A percentile compares a stretch with the other conserved stretches of the same genome.
phyloP scores from a whole-genome alignment of 176 grass and related monocot species.

The Urochloa ruziziensis region DNA sequence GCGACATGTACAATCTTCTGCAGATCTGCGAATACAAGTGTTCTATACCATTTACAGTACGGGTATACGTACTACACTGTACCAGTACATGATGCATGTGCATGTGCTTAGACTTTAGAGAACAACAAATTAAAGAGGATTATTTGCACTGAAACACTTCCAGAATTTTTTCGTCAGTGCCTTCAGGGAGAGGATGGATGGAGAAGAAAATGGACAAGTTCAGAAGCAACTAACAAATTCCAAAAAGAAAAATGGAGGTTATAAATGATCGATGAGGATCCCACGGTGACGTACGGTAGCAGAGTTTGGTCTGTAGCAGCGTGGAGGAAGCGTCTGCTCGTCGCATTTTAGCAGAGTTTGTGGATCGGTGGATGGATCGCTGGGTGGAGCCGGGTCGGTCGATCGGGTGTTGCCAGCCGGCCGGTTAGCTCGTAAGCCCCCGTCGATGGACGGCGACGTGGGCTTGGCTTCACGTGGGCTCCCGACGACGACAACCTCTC shows the following conservation, averaged over 20 bases:
- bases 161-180: not conserved
- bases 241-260: not conserved
- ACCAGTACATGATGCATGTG: not conserved
- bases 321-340: not conserved
- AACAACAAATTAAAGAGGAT: too few relatives aligned
- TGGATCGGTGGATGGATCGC: too few relatives aligned
- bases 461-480: slow-evolving; percentile 37
- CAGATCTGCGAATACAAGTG: not conserved
- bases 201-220: not conserved
- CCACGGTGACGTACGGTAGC: not conserved
- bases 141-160: not conserved
- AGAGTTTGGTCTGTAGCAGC: not conserved
- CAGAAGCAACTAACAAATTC: not conserved
- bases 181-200: not conserved
- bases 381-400: too few relatives aligned
- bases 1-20: not conserved
- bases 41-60: not conserved
- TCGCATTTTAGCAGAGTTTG: too few relatives aligned
- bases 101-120: too few relatives aligned
- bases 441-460: slow-evolving; percentile 35
- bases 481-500: slow-evolving; percentile 13
- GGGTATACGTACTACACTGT: too few relatives aligned
- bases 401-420: too few relatives aligned
- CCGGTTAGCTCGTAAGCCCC: slow-evolving; percentile 1
- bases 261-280: too few relatives aligned